Base-by-base conservation (phyloP, 2,329 filamentous ascomycete species). In the Dactylellina cionopaga region DNA sequence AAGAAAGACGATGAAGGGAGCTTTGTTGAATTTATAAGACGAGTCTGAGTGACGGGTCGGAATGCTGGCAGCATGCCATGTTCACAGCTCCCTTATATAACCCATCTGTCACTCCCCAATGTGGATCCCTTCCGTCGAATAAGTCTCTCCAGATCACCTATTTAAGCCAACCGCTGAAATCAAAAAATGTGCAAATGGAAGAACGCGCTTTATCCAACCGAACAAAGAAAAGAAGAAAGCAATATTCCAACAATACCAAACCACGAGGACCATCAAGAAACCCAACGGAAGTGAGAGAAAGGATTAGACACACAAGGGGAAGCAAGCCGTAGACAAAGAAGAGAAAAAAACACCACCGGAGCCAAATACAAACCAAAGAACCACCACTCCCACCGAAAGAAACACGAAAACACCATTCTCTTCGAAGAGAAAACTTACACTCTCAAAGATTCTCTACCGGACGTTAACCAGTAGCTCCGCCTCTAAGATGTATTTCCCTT, bases 401-500 rank as follows among this genome's bases (percentile, higher is more conserved):
- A n/a, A 31, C 22, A 35, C 27, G 9, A 46, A 27, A 49, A 27
- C 22, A 35, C 13, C 29, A 41, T 49, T n/a, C 31, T n/a, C n/a
- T n/a, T n/a, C n/a, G n/a, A n/a, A n/a, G n/a, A 37, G 25, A 25
- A 13, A 39, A 9, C 17, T n/a, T 22, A 25, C 10, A 29, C 25
- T 41, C 2, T 33, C 25, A n/a, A 10, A 24, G 15, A 22, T 17
- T 37, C 39, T 4, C 54, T 52, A 74, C 47, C 74, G 69, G 72
- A 97, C 92, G 76, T 88, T 89, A 81, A 91, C 94, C 37, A 98
- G 84, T 75, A 97, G 82, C 83, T 96, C 93, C 29, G 91, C 91
- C 83, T 98, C 94, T 65, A 99, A 85, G 71, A 99, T 99, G 80
- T 91, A 98, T 83, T 98, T 99, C 63, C 92, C 93, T 84, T 99